Conservation (phyloP, 441 rosid species). For the Isatis lusitanica region DNA sequence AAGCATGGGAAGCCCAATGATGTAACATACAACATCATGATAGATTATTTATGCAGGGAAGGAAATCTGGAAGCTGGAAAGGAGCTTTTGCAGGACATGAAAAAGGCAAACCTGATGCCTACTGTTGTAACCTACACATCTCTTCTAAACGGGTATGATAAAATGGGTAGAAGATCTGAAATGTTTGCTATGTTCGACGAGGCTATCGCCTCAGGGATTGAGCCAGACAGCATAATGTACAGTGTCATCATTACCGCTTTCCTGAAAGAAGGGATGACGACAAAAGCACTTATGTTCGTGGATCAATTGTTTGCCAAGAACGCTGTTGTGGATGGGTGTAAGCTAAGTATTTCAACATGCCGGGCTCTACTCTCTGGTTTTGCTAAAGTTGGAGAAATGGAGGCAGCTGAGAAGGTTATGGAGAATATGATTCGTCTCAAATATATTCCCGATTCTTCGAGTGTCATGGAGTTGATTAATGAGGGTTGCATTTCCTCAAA, state of each 20-base stretch:
- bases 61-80: constrained; percentile 51
- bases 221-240: constrained; percentile 58
- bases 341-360: constrained; percentile 53
- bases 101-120: constrained; percentile 44
- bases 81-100: constrained; percentile 49
- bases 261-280: constrained; percentile 49
- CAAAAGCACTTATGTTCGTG: constrained; percentile 46
- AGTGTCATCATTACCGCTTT: constrained; percentile 43
- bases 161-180: constrained; percentile 42
- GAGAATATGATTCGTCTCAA: constrained; percentile 51
- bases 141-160: constrained; percentile 49
- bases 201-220: constrained; percentile 48
- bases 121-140: constrained; percentile 49
- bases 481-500: constrained; percentile 29
- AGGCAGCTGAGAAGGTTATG: constrained; percentile 51
- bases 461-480: constrained; percentile 25
- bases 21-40: constrained; percentile 59
- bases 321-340: constrained; percentile 41
- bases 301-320: constrained; percentile 54
- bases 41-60: constrained; percentile 52
- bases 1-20: constrained; percentile 43
- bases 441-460: constrained; percentile 54
- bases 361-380: constrained; percentile 46
- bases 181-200: constrained; percentile 49
- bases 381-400: constrained; percentile 44